Conservation (phyloP, 2,329 filamentous ascomycete species). For the Catunica adiposa region DNA sequence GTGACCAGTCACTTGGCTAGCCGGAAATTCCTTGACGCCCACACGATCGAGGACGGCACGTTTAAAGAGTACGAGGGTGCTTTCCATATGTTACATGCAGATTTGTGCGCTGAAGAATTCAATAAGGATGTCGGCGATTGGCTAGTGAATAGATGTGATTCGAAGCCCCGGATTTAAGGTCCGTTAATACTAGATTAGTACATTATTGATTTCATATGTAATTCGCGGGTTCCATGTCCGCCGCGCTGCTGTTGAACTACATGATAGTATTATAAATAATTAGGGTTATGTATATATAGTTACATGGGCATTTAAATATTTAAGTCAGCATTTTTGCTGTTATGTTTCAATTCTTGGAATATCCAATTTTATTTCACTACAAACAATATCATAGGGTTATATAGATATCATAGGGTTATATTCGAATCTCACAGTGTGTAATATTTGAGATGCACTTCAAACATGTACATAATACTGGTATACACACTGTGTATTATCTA, state of each 20-base stretch:
- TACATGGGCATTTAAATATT: too few species aligned
- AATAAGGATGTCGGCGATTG: conserved; percentile 46
- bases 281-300: too few species aligned
- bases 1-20: conserved; percentile 50
- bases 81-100: conserved; percentile 58
- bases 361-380: background rate
- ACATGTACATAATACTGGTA: background rate
- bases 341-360: background rate
- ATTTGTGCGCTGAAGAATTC: conserved; percentile 37
- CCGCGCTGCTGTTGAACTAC: too few species aligned
- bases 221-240: too few species aligned
- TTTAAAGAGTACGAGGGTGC: conserved; percentile 61
- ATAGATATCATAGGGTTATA: background rate
- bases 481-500: background rate
- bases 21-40: conserved; percentile 43
- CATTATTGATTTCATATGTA: too few species aligned
- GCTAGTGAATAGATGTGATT: conserved; percentile 34
- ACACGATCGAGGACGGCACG: conserved; percentile 47
- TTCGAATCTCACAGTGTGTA: background rate
- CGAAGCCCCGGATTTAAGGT: conserved; percentile 24
- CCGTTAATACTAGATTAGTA: too few species aligned
- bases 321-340: too few species aligned
- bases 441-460: background rate
- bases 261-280: too few species aligned
- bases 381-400: background rate